Percentiles rank a stretch among this genome's conserved stretches.
phyloP scores from a whole-genome alignment of 805 yeast species.

The Yarrowia osloensis region DNA sequence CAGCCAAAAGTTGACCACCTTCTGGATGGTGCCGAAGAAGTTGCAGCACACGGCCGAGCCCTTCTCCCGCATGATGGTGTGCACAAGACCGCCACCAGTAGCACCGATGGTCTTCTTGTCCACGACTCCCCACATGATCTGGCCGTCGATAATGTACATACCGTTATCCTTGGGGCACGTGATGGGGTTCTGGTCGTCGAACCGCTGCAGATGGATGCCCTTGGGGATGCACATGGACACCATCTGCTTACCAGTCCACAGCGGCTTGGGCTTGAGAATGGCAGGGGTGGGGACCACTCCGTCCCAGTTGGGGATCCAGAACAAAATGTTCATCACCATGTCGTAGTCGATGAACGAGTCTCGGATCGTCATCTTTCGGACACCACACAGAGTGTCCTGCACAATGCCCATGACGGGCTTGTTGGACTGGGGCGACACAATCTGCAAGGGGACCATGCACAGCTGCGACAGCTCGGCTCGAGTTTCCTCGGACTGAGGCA shows the following conservation, averaged over 20 bases:
- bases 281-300: conserved; percentile 97
- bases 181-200: conserved; percentile 84
- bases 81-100: conserved; percentile 96
- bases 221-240: conserved; percentile 89
- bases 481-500: conserved; percentile 97
- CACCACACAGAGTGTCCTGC: conserved; percentile 97
- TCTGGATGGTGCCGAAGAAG: conserved; percentile 88
- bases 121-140: conserved; percentile 95
- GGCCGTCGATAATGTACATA: conserved; percentile 94
- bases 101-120: conserved; percentile 98
- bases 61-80: conserved; percentile 96
- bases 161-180: conserved; percentile 90
- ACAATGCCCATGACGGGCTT: conserved; percentile 99
- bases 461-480: conserved; percentile 93
- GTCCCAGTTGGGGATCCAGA: conserved; percentile 99
- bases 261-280: conserved; percentile 86
- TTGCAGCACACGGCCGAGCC: conserved; percentile 89
- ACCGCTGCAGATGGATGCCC: conserved; percentile 92
- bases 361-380: conserved; percentile 90
- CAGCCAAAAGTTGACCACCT: conserved; percentile 94
- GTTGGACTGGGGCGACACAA: conserved; percentile 97
- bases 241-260: conserved; percentile 98
- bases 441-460: conserved; percentile 96
- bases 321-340: conserved; percentile 93
- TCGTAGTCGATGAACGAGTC: conserved; percentile 87